Evolutionary conservation across 2,329 filamentous ascomycete genomes (phyloP).

Genomic region (Byssothecium circinans): DNA sequence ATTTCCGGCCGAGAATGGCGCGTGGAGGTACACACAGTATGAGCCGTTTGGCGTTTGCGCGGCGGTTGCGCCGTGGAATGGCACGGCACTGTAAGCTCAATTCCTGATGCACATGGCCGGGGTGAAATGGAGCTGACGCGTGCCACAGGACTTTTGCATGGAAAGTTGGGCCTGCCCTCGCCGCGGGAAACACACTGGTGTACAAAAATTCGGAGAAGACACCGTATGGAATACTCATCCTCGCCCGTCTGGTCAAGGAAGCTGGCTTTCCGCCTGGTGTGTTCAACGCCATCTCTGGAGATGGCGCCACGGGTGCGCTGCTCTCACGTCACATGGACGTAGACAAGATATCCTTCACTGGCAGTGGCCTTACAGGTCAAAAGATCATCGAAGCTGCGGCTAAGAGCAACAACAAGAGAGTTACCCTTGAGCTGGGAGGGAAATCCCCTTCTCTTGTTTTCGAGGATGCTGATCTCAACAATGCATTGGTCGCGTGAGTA

Average conservation of each 20-base stretch:
- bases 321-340: conserved; percentile 46
- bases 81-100: conserved; percentile 18
- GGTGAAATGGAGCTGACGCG: neutral
- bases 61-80: conserved; percentile 37
- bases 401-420: conserved; percentile 40
- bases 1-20: conserved; percentile 14
- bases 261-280: conserved; percentile 45
- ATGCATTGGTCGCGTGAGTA: conserved; percentile 35
- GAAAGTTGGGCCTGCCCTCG: conserved; percentile 38
- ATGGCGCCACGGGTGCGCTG: conserved; percentile 36
- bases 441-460: conserved; percentile 53
- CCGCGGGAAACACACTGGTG: conserved; percentile 36
- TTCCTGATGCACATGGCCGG: too few relatives aligned
- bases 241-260: conserved; percentile 34
- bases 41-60: conserved; percentile 35
- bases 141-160: conserved; percentile 20
- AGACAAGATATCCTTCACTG: conserved; percentile 48
- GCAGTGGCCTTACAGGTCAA: conserved; percentile 39
- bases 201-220: conserved; percentile 36
- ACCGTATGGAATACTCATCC: conserved; percentile 22
- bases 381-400: conserved; percentile 38
- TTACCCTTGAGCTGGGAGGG: conserved; percentile 53
- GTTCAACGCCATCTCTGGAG: conserved; percentile 39
- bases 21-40: conserved; percentile 18
- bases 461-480: conserved; percentile 52